A percentile compares a stretch with the other conserved stretches of the same genome.
These are phyloP conservation scores for Pseudotsuga menziesii DNA, from an alignment of 75 land plant species.

Conservation along the genomic window DNA sequence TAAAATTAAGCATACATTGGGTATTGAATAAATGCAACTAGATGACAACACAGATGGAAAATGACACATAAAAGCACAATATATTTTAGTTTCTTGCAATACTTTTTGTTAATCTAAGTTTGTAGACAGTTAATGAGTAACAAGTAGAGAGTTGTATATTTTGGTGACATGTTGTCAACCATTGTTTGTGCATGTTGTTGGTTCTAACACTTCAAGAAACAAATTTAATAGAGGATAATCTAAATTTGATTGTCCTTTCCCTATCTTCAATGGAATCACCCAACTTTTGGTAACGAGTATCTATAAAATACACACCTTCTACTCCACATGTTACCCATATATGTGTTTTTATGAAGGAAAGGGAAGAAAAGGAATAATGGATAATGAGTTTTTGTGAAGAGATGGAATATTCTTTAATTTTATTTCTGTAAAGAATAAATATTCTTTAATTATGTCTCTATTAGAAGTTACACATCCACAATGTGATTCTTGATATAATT, in stretches of 20 bases:
- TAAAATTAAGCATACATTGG: neutral
- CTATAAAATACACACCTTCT: constrained; percentile 52
- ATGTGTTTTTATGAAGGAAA: constrained; percentile 33
- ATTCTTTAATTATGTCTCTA: too few relatives aligned
- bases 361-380: constrained; percentile 15
- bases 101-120: neutral
- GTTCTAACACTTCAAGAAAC: constrained; percentile 94
- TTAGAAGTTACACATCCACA: too few relatives aligned
- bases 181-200: constrained; percentile 27
- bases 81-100: neutral
- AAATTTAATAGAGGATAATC: constrained; percentile 79
- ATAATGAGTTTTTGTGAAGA: too few relatives aligned
- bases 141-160: neutral
- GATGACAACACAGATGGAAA: neutral
- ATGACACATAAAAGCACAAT: neutral
- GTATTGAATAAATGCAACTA: neutral
- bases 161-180: neutral
- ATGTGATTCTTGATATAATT: too few relatives aligned
- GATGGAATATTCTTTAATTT: too few relatives aligned
- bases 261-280: constrained; percentile 71
- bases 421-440: too few relatives aligned
- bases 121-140: neutral
- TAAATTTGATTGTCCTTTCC: constrained; percentile 83
- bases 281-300: constrained; percentile 65
- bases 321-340: constrained; percentile 40